Base-by-base conservation (phyloP, 164 flowering plant genomes). In the Vitis labrusca region DNA sequence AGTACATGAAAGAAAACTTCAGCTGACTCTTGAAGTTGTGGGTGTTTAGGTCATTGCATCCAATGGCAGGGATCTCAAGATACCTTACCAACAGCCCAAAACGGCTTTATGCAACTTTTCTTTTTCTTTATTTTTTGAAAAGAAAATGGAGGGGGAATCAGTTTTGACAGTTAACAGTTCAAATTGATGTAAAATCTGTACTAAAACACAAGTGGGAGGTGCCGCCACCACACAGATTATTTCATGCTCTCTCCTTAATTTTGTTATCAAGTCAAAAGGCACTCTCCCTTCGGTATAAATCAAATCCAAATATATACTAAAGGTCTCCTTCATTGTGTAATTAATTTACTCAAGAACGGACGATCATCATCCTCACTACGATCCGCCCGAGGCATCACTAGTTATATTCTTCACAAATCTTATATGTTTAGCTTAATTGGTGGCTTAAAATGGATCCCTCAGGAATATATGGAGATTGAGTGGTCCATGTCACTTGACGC, bases 201-300 rank as follows among this genome's bases (percentile, higher is more conserved):
- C 51, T 62, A 66, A 63, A 67, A 63, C 49, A 58, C 78, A 76
- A 78, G 73, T 76, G 76, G 72, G 55, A 50, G 65, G 49, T 69
- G 59, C 58, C 59, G 76, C 76, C 66, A 65, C 66, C 55, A 53
- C 59, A 32, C 5, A 52, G 44, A 37, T 37, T 37, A 37, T 37
- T 50, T 29, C 53, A 37, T 47, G 51, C 48, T 50, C 50, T 9
- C 44, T 27, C 52, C 59, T 50, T 67, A 70, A 15, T 2, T 14
- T n/a, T 51, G n/a, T 11, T 59, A 27, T 49, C 64, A 64, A 69
- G 74, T 74, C 78, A 76, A 79, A 79, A 79, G 73, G 59, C 61
- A 76, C 53, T n/a, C 67, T 23, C 44, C 57, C 72, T 73, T 59
- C 49, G 73, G 53, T 49, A 73, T 48, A 70, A 79, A 75, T 73